phyloP scores from a whole-genome alignment of 805 yeast species.

The Ogataea corticis region DNA sequence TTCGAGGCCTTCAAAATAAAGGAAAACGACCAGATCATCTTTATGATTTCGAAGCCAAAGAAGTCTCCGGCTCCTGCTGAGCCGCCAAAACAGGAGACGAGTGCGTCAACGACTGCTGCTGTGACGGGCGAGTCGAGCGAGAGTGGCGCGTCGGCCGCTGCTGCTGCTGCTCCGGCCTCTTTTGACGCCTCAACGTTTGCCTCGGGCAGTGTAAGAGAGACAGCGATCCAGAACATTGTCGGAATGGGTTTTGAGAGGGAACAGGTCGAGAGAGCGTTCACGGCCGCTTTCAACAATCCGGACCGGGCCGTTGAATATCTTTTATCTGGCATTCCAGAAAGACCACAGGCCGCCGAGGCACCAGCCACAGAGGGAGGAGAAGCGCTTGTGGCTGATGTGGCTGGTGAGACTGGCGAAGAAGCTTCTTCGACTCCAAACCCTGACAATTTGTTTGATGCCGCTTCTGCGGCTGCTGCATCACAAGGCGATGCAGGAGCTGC shows the following conservation, averaged over 20 bases:
- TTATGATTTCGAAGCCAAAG: constrained; percentile 75
- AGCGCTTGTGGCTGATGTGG: constrained; percentile 22
- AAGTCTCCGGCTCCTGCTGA: constrained; percentile 33
- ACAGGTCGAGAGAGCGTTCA: constrained; percentile 85
- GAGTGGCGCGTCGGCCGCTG: constrained; percentile 24
- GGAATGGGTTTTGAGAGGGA: constrained; percentile 94
- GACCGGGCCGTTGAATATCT: constrained; percentile 97
- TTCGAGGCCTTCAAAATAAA: constrained; percentile 73
- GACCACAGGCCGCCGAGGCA: constrained; percentile 7
- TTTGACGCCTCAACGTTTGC: constrained; percentile 61
- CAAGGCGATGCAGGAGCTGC: constrained; percentile 35
- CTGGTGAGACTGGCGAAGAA: constrained; percentile 23
- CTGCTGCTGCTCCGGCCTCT: constrained; percentile 26
- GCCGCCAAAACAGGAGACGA: constrained; percentile 21
- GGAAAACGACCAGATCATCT: constrained; percentile 85
- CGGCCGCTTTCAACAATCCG: constrained; percentile 96
- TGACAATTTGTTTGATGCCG: constrained; percentile 57
- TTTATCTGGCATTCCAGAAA: constrained; percentile 84
- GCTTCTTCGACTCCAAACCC: constrained; percentile 35
- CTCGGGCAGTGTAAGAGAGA: constrained; percentile 74
- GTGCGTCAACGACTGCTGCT: constrained; percentile 18
- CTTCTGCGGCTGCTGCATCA: constrained; percentile 37
- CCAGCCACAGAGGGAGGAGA: constrained; percentile 7
- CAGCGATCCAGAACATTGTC: constrained; percentile 78
- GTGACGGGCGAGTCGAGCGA: constrained; percentile 27